Conservation (phyloP, 345 rosid genomes). For the Populus alba region DNA sequence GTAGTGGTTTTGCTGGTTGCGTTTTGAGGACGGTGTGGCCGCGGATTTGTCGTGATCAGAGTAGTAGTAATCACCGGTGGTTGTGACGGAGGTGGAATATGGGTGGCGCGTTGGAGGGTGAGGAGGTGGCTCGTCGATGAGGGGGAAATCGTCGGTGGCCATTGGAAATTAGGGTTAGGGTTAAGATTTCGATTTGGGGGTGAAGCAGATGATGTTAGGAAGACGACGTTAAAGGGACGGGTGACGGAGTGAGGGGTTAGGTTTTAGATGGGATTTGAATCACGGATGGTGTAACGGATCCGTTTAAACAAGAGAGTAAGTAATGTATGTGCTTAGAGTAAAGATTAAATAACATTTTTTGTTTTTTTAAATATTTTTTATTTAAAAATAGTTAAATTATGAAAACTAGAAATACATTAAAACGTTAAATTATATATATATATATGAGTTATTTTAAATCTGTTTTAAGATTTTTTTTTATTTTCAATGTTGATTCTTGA, state of each 20-base stretch:
- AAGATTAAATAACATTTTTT: not conserved
- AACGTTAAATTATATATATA: no score
- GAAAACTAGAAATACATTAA: no score
- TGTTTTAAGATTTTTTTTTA: no score
- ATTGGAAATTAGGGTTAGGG: not conserved
- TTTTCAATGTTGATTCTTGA: no score
- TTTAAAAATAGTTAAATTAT: not conserved
- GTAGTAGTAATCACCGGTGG: constrained; percentile 15
- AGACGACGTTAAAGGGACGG: constrained; percentile 23
- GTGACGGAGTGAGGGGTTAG: constrained; percentile 11
- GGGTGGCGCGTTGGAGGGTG: constrained; percentile 9
- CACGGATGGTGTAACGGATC: constrained; percentile 16
- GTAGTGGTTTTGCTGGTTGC: constrained; percentile 10
- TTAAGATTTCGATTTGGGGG: not conserved
- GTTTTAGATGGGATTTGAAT: not conserved
- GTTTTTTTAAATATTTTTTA: no score
- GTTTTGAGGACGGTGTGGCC: constrained; percentile 33
- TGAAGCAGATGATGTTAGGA: not conserved
- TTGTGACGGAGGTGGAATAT: constrained; percentile 13
- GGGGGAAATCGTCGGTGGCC: constrained; percentile 24
- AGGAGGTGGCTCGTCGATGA: constrained; percentile 10
- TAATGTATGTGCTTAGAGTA: not conserved
- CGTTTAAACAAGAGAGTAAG: constrained; percentile 17
- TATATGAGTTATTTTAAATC: no score
- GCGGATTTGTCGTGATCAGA: constrained; percentile 6